These are phyloP conservation scores for Candolleomyces aberdarensis DNA, from an alignment of 768 basidiomycete genomes.

Conservation along the genomic window DNA sequence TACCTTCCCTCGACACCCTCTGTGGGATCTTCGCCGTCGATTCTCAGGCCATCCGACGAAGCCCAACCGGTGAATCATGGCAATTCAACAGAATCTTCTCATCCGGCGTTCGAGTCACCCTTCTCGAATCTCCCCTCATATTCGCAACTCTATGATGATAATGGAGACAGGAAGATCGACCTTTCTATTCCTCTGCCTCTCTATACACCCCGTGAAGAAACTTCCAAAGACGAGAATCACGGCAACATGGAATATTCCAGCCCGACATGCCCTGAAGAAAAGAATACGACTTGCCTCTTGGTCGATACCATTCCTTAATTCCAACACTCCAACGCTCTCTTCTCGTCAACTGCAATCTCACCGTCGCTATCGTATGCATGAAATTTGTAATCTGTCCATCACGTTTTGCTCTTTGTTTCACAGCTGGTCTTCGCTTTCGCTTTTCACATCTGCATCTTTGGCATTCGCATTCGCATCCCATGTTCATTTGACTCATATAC, in stretches of 20 bases:
- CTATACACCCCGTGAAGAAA: conserved; percentile 40
- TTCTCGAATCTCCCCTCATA: conserved; percentile 60
- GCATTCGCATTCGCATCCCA: neutral
- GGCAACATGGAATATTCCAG: neutral
- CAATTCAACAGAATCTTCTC: conserved; percentile 11
- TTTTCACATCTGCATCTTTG: neutral
- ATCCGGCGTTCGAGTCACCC: conserved; percentile 14
- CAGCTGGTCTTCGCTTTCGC: too few relatives aligned
- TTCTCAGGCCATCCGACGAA: neutral
- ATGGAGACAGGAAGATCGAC: conserved; percentile 73
- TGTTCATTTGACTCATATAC: neutral
- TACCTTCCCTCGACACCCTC: conserved; percentile 31
- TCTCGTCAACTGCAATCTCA: too few relatives aligned
- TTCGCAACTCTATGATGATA: conserved; percentile 71
- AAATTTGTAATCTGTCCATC: too few relatives aligned
- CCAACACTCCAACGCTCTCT: too few relatives aligned
- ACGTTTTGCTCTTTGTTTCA: too few relatives aligned
- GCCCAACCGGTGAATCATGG: neutral
- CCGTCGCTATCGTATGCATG: too few relatives aligned
- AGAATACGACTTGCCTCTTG: neutral
- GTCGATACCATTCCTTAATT: too few relatives aligned
- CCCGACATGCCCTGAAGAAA: neutral
- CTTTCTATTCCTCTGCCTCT: conserved; percentile 59
- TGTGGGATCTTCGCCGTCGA: neutral
- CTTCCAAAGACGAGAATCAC: neutral